Conservation (phyloP, 2,329 filamentous ascomycete species). For the Hypomyces perniciosus region DNA sequence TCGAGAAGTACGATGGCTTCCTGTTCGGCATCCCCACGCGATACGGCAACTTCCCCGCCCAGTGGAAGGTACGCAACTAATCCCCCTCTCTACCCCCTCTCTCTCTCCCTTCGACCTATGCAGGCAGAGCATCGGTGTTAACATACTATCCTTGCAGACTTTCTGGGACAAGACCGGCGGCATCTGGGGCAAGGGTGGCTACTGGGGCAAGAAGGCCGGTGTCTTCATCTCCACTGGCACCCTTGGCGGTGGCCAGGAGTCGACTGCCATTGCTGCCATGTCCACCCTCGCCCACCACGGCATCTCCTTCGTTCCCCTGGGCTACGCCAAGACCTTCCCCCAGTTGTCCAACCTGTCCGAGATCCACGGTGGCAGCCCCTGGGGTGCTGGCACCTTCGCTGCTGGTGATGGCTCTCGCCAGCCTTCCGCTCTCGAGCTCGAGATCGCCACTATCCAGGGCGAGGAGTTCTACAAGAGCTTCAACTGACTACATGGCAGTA, state of each 20-base stretch:
- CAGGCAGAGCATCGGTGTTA: constrained; percentile 2
- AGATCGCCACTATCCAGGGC: constrained; percentile 77
- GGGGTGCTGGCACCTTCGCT: constrained; percentile 91
- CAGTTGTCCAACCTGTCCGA: constrained; percentile 66
- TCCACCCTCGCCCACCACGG: constrained; percentile 89
- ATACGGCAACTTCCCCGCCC: constrained; percentile 94
- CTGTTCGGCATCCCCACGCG: constrained; percentile 92
- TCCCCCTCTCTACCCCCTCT: not conserved
- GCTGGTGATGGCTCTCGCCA: constrained; percentile 74
- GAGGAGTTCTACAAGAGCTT: constrained; percentile 75
- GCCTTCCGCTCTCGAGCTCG: constrained; percentile 68
- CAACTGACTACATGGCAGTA: constrained; percentile 72
- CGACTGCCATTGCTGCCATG: constrained; percentile 72
- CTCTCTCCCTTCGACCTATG: not conserved
- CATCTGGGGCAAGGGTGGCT: constrained; percentile 74
- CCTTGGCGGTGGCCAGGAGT: constrained; percentile 86
- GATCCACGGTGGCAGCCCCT: constrained; percentile 79
- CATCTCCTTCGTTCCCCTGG: constrained; percentile 92
- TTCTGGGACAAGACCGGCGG: constrained; percentile 89
- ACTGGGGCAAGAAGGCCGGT: constrained; percentile 83
- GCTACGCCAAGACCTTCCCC: constrained; percentile 75
- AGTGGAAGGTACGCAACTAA: constrained; percentile 66
- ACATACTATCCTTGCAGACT: constrained; percentile 26
- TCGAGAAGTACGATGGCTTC: constrained; percentile 78
- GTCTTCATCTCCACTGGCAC: constrained; percentile 85